Evolutionary conservation across 257 asterid genomes (phyloP).

Genomic region (Rehmannia glutinosa): DNA sequence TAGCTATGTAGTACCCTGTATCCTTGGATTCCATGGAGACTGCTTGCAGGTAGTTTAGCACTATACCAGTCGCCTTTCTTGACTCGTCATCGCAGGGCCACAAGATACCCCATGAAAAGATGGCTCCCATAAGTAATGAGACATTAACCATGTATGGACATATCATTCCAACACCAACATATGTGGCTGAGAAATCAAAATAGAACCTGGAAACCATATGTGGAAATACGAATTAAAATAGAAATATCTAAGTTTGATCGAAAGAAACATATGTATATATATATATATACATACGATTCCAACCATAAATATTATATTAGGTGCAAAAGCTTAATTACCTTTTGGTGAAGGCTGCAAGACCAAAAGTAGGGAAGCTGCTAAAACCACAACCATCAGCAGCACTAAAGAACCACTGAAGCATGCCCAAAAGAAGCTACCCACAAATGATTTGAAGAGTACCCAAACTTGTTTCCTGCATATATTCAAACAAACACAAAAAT

Average conservation of each 20-base stretch:
- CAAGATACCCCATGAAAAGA: conserved; percentile 60
- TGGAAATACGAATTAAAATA: no score
- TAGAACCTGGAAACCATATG: conserved; percentile 42
- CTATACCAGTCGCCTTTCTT: conserved; percentile 57
- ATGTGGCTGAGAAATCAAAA: conserved; percentile 67
- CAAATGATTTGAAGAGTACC: conserved; percentile 55
- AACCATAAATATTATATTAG: no score
- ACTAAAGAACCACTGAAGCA: conserved; percentile 67
- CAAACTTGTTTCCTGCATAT: conserved; percentile 50
- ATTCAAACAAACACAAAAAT: background rate
- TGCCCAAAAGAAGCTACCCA: conserved; percentile 52
- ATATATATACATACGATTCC: background rate
- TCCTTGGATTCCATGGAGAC: conserved; percentile 72
- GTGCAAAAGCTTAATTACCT: conserved; percentile 25
- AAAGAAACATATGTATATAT: no score
- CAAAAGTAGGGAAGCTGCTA: conserved; percentile 71
- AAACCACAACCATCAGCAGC: conserved; percentile 71
- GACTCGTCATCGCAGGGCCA: conserved; percentile 57
- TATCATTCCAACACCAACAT: conserved; percentile 77
- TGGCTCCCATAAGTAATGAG: conserved; percentile 54
- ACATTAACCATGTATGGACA: conserved; percentile 68
- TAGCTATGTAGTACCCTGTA: no score
- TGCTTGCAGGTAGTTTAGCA: conserved; percentile 19
- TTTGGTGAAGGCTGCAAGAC: conserved; percentile 44
- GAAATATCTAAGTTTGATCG: no score